Percentiles rank a stretch among this genome's conserved stretches.
These are phyloP conservation scores for Zasmidium citrigriseum DNA, from an alignment of 2,329 filamentous ascomycete genomes.

Conservation along the genomic window DNA sequence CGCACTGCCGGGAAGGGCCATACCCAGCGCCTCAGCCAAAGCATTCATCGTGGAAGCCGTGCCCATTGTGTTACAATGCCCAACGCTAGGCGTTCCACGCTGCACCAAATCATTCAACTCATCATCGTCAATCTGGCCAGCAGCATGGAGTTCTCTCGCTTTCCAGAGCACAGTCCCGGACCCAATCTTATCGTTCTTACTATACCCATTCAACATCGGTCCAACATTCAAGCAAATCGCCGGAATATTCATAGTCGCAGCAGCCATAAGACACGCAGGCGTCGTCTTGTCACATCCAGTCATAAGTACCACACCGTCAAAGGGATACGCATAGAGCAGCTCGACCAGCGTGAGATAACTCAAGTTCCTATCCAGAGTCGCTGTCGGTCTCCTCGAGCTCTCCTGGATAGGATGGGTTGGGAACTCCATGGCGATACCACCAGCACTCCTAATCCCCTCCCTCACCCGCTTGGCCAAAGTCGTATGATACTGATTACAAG, in stretches of 20 bases:
- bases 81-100: conserved; percentile 29
- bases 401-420: conserved; percentile 36
- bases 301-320: conserved; percentile 33
- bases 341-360: conserved; percentile 33
- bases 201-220: conserved; percentile 35
- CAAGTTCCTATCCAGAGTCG: conserved; percentile 33
- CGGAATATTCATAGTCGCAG: conserved; percentile 33
- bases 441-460: conserved; percentile 32
- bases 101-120: conserved; percentile 31
- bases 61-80: conserved; percentile 36
- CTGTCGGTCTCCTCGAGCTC: conserved; percentile 30
- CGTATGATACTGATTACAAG: conserved; percentile 34
- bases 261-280: conserved; percentile 34
- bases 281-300: conserved; percentile 37
- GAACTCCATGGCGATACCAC: conserved; percentile 34
- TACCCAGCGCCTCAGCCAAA: conserved; percentile 33
- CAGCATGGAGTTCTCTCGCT: conserved; percentile 31
- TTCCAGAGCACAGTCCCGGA: conserved; percentile 35
- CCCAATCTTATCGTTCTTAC: conserved; percentile 25
- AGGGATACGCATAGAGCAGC: conserved; percentile 33
- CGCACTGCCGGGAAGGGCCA: conserved; percentile 32
- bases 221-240: conserved; percentile 35
- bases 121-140: conserved; percentile 30
- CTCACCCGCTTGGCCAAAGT: conserved; percentile 31
- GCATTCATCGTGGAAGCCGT: conserved; percentile 37